Evolutionary conservation across 257 asterid species (phyloP), one percentile per base, ranked within the genome.

Genomic region (Cordia subcordata): DNA sequence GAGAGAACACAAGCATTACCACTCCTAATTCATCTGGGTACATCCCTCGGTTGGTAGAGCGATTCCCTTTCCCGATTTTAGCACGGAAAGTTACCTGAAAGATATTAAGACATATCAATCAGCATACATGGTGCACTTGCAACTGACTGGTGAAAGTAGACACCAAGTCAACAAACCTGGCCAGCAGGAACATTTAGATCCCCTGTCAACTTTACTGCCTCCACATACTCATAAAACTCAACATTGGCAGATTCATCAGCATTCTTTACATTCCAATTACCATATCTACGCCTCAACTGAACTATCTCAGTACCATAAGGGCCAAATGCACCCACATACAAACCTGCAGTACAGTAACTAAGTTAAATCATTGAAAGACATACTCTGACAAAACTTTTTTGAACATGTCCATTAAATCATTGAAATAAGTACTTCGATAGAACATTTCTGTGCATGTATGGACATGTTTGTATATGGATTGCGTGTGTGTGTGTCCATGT

Each of bases 101-200:
- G 70, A 17, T 44, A 49, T 67, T 53, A 32, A 18, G 45, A 33
- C 8, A 44, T 57, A 64, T 32, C 56, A 0, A 19, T 70, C 27
- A 57, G 56, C 39, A 67, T 39, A 42, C 35, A 35, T 18, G 18
- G 32, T 52, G 19, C 4, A 52, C 10, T 9, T 52, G 55, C 5
- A 10, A 13, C 27, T 19, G 32, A 5, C 4, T 16, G 55, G 54
- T 20, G 27, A 21, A 12, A 62, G 55, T 22, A 56, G 56, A 66
- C 39, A 32, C 32, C 55, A 49, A 57, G 15, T 44, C 18, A 5
- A 65, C 60, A 44, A 63, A 88, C 99, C 91, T 86, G 86, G 54
- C 99, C 99, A 63, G 96, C 99, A 37, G 97, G 97, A 68, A 92
- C 96, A 74, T 88, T 88, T 64, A 88, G 76, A 77, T 92, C 99